Evolutionary conservation across 129 eudicot genomes (phyloP), one percentile per base, ranked within the genome.

Genomic region (Mikania micrantha): DNA sequence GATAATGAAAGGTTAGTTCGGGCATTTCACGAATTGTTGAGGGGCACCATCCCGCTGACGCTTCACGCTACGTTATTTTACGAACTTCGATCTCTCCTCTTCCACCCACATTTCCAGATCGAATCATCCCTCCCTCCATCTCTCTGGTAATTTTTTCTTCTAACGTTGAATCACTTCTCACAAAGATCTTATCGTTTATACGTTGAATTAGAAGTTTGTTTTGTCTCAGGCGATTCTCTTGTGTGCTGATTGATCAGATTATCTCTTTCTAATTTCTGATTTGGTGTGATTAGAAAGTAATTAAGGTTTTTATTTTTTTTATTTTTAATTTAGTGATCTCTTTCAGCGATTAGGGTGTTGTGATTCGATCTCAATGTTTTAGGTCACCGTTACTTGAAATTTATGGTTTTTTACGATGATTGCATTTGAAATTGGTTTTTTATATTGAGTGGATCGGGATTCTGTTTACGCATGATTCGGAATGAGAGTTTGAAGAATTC

Each of bases 1-100:
- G n/a, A n/a, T n/a, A n/a, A 41, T 16, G 60, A 7, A 32, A 47
- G 70, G 69, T 21, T 22, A 31, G 34, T 72, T 71, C 61, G 38
- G 66, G 70, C 21, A 47, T 41, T 72, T 61, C 2, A 63, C 25
- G 11, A 4, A 8, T 70, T 70, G 74, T 56, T 38, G 41, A 68
- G 24, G 4, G 32, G 4, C 36, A 32, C 36, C 36, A 32, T 32
- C 36, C 36, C 36, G 36, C 36, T 32, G 36, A 32, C 36, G 56
- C 39, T 69, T 45, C 49, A 45, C 61, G 62, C 63, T 50, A 29
- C 77, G 64, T 50, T 72, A 72, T 72, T 72, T 72, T 72, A 72
- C 62, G 62, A 73, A 40, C 65, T 44, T 73, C 48, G 36, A 40
- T 56, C 53, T 64, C 71, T 64, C 69, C 50, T 17, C 74, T 70